Base-by-base conservation (phyloP, 2,329 filamentous ascomycete genomes). In the Apiospora pterosperma region DNA sequence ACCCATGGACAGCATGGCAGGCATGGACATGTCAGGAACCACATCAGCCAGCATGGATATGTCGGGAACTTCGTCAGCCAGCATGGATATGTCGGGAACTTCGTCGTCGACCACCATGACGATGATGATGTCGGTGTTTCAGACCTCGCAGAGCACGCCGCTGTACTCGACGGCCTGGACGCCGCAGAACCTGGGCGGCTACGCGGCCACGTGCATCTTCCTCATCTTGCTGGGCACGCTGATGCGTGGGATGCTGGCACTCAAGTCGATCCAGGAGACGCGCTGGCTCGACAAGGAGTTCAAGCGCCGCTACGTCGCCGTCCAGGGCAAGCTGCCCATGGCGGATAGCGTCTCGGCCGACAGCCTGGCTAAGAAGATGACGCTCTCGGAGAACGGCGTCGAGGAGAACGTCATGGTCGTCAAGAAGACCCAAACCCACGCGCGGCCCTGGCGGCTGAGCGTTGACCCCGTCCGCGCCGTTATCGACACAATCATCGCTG, bases 191-290 rank as follows among this genome's bases (percentile, higher is more conserved):
- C 80, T 84, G 6, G 92, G 90, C 70, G 80, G 85, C 66, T 98
- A 97, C 78, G 93, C 92, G 1, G 95, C 88, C 64, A 97, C 93
- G 34, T 97, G 95, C 81, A 92, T 97, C 76, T 97, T 97, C 79
- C 85, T 97, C 65, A 89, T 97, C 75, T 71, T 91, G 55, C 88
- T 98, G 62, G 89, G 89, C 66, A 82, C 89, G 66, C 73, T 90
- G 64, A 88, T 90, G 73, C 91, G 94, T 62, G 79, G 82, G 23
- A 82, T 97, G 19, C 80, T 95, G 61, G 93, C 93, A 3, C 81
- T 78, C 71, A 93, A 92, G 75, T 87, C 79, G 79, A 88, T 81
- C 77, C 85, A 80, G 76, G 86, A 85, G 77, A 74, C 81, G 69
- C 80, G 82, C 55, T 96, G 92, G 90, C 79, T 90, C 59, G 88